Base-by-base conservation (phyloP, 2,329 filamentous ascomycete species). In the Thielaviopsis musarum region DNA sequence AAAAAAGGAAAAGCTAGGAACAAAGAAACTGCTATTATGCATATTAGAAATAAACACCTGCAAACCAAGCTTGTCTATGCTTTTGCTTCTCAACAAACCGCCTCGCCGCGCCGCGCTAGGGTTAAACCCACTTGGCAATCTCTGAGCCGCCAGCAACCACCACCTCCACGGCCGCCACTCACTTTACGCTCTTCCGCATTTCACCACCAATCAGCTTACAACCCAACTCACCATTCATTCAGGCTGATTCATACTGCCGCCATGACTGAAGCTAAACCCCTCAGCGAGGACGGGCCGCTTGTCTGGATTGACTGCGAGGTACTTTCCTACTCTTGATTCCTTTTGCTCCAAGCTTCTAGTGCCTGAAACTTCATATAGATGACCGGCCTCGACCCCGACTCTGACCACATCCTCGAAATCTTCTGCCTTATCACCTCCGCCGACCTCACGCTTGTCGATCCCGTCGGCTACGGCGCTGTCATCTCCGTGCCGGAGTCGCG, bases 401-500 rank as follows among this genome's bases (percentile, higher is more conserved):
- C 75, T 34, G 91, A 97, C 68, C 83, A 84, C 59, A 93, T 97
- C 67, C 82, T 97, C 67, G 90, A 95, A 66, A 86, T 97, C 60
- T 91, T 86, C 71, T 96, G 91, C 73, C 85, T 94, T 71, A 81
- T 98, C 69, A 98, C 93, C 7, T 87, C 91, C 65, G 79, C 82
- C 58, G 76, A 89, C 62, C 80, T 98, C 21, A 79, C 87, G 60
- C 70, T 94, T 38, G 72, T 95, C 26, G 89, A 95, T 62, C 74
- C 82, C 24, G 70, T 77, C 34, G 91, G 91, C 65, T 95, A 87
- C 77, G 88, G 94, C 67, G 80, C 80, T 28, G 76, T 91, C 53
- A 79, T 98, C 61, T 85, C 91, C 69, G 87, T 88, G 66, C 76
- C 82, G 0, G 76, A 83, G 66, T 75, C 81, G 58, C 79, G 81